Base-by-base conservation (phyloP, 2,329 filamentous ascomycete species). In the Fusarium transvaalense region DNA sequence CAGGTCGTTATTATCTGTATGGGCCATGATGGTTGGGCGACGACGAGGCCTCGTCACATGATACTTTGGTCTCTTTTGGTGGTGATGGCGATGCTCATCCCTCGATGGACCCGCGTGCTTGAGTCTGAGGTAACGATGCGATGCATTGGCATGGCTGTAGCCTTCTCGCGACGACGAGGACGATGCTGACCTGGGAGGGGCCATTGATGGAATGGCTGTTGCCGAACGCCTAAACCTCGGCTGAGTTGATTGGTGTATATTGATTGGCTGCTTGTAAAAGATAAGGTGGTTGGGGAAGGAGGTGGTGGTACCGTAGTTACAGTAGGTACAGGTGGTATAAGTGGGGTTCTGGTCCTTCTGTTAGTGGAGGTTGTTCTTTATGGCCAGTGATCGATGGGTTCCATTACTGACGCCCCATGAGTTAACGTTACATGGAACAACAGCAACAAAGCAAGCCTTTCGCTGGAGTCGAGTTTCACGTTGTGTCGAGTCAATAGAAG, bases 1-100 rank as follows among this genome's bases (percentile, higher is more conserved):
- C 68, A 81, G 62, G 53, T 79, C 79, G 57, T 71, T 74, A 52
- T 72, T 74, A 51, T 76, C 76, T 48, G 71, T 64, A 63, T 69
- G 72, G 62, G 76, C 71, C 71, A 74, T 86, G 82, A 72, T 79
- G 72, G 69, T 72, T 70, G 64, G 58, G 58, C 63, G 74, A 57
- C 64, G 71, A 61, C 66, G 68, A 66, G 68, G 65, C 54, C 64
- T 64, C 43, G 69, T 74, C 72, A 74, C 71, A 72, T 71, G 66
- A 53, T 73, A 72, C 61, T 72, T 71, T 64, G 53, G 39, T 56
- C 68, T 71, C 42, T 57, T 71, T 43, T 61, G 60, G 38, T 64
- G 60, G 48, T 43, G 56, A 59, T 48, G 53, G 60, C 50, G 59
- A 51, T 39, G 47, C 45, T 66, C 60, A 45, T 59, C 65, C 57